Base-by-base conservation (phyloP, 805 yeast species). In the Metschnikowia reukaufii region DNA sequence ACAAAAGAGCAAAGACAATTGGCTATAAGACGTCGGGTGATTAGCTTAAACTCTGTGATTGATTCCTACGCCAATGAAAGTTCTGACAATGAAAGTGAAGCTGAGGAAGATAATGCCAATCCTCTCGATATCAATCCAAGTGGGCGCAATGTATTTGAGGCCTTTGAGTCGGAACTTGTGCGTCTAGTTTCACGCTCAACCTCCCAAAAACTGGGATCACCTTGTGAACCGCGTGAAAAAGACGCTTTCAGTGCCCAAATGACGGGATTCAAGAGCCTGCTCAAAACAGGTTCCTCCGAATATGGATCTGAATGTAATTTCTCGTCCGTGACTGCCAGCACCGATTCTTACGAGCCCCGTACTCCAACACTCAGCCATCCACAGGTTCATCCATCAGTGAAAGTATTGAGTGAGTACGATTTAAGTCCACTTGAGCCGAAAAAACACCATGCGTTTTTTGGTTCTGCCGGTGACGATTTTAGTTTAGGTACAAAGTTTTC, bases 341-440 rank as follows among this genome's bases (percentile, higher is more conserved):
- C 42, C 17, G 18, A 25, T 20, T 45, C 44, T 10, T 34, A 27
- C 18, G 56, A 50, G 34, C 54, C 56, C 6, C 32, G 42, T 15
- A 50, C 52, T 3, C 52, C 55, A 17, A 46, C 45, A 2, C 13
- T 43, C 9, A 46, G 43, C 9, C 35, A 42, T 17, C n/a, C 39
- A 4, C 19, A 36, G 15, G 27, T 29, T 1, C 34, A 38, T 23
- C 43, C 44, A 10, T 37, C 45, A 23, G 38, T 45, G 32, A 39
- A 33, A 17, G 43, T 31, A 2, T 36, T 33, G 37, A 30, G 30
- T 21, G 48, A 34, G 19, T 21, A n/a, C 29, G 54, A 49, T 29
- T 39, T 46, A 33, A 49, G 51, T 17, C 56, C 56, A 6, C 49
- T 45, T 3, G 44, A 47, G 38, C 54, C 54, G 21, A 48, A 38